phyloP scores from a whole-genome alignment of 2,329 filamentous ascomycete species.

The Colletotrichum graminicola region DNA sequence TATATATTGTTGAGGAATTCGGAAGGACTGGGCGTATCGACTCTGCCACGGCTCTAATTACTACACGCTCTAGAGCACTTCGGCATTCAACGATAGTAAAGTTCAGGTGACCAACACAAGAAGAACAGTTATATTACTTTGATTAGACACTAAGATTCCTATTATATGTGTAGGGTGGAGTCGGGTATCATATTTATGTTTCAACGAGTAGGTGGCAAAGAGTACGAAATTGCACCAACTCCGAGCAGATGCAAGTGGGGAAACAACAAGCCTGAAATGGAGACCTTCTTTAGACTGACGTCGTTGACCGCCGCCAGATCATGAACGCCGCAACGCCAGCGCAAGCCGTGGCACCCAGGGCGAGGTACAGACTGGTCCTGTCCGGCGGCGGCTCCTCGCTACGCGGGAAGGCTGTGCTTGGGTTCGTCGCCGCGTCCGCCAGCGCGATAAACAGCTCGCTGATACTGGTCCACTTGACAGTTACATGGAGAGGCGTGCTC shows the following conservation, averaged over 20 bases:
- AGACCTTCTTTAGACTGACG: constrained; percentile 51
- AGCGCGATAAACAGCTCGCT: constrained; percentile 92
- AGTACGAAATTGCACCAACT: constrained; percentile 33
- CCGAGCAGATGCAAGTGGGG: constrained; percentile 32
- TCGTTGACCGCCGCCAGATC: constrained; percentile 73
- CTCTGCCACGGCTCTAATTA: too few species aligned
- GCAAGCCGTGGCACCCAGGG: constrained; percentile 78
- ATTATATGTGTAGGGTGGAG: constrained; percentile 36
- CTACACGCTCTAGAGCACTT: too few species aligned
- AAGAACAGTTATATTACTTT: constrained; percentile 17
- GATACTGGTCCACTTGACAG: constrained; percentile 93
- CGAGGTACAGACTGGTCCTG: constrained; percentile 87
- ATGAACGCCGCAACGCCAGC: constrained; percentile 73
- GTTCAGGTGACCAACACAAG: background rate
- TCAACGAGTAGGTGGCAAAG: constrained; percentile 18
- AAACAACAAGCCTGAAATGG: background rate
- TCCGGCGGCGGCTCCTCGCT: constrained; percentile 88
- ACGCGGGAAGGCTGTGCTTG: constrained; percentile 89
- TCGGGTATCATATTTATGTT: constrained; percentile 42
- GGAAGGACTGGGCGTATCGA: background rate
- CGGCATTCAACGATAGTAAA: background rate
- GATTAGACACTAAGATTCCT: constrained; percentile 31
- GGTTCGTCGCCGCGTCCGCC: constrained; percentile 92
- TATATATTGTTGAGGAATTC: background rate
- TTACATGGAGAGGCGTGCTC: constrained; percentile 92